Conservation (phyloP, 2,329 filamentous ascomycete species). For the Trichophyton verrucosum region DNA sequence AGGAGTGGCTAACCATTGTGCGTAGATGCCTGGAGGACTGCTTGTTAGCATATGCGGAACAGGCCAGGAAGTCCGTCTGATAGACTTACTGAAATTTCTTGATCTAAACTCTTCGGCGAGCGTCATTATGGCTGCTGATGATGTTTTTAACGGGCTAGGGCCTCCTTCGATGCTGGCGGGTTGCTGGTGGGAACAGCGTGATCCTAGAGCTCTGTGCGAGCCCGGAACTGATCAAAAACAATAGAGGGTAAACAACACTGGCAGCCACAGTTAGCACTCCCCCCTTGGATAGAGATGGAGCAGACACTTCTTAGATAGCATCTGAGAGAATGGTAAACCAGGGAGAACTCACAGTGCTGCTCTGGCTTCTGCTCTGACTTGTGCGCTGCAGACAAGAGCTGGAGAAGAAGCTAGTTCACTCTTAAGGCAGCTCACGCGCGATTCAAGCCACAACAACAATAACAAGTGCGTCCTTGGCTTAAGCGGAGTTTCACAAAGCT, state of each 20-base stretch:
- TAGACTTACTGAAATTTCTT: conserved; percentile 52
- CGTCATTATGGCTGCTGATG: conserved; percentile 27
- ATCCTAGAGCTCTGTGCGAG: not conserved
- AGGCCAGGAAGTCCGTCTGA: not conserved
- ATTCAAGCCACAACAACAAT: not conserved
- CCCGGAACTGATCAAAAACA: not conserved
- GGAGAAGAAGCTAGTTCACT: not conserved
- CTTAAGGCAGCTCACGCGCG: not conserved
- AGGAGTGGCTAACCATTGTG: conserved; percentile 47
- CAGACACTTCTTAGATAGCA: not conserved
- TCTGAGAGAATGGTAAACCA: not conserved
- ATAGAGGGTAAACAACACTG: not conserved
- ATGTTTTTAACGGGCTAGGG: not conserved
- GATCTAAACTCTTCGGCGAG: conserved; percentile 51
- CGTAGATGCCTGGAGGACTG: conserved; percentile 47
- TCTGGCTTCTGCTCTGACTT: not conserved
- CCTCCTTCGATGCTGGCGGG: not conserved
- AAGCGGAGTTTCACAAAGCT: not conserved
- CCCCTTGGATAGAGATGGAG: not conserved
- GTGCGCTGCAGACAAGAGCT: too few species aligned
- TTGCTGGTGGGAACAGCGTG: not conserved
- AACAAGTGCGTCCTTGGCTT: not conserved
- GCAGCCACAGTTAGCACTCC: not conserved
- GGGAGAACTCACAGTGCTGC: not conserved
- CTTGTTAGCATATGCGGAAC: conserved; percentile 7